These are phyloP conservation scores for Oryza coarctata DNA, from an alignment of 176 grass and related monocot species.

Conservation along the genomic window DNA sequence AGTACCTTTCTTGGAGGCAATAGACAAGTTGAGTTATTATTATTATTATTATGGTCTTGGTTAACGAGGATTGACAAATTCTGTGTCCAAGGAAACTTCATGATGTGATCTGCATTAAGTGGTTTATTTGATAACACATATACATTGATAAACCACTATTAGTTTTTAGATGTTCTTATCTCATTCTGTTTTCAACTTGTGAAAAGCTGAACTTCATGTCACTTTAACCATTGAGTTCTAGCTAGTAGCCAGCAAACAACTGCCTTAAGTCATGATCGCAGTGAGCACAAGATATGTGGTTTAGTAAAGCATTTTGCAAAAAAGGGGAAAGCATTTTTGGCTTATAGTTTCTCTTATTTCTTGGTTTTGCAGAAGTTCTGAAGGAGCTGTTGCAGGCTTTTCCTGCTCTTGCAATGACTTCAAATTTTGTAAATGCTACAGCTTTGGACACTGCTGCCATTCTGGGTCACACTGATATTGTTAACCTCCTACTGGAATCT, in stretches of 20 bases:
- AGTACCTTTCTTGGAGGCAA: neutral
- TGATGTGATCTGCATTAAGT: neutral
- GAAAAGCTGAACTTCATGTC: neutral
- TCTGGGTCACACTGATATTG: conserved; percentile 69
- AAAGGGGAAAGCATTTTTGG: neutral
- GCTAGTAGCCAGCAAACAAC: neutral
- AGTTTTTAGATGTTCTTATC: neutral
- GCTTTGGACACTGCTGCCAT: conserved; percentile 82
- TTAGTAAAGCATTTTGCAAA: neutral
- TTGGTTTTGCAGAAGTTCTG: conserved; percentile 64
- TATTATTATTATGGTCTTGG: neutral
- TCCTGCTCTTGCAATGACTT: conserved; percentile 84
- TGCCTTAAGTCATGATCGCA: neutral
- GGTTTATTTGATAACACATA: neutral
- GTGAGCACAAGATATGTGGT: neutral
- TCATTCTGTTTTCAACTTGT: conserved; percentile 16
- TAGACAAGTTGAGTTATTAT: neutral
- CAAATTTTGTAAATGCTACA: conserved; percentile 84
- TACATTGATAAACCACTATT: neutral
- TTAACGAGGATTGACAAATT: conserved; percentile 3
- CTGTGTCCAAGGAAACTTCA: neutral
- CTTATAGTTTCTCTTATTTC: conserved; percentile 20
- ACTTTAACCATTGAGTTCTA: conserved; percentile 4
- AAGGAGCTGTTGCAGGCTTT: conserved; percentile 73
- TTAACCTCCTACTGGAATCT: conserved; percentile 86